phyloP scores from a whole-genome alignment of 306 rosid species.

The Castanopsis chinensis region DNA sequence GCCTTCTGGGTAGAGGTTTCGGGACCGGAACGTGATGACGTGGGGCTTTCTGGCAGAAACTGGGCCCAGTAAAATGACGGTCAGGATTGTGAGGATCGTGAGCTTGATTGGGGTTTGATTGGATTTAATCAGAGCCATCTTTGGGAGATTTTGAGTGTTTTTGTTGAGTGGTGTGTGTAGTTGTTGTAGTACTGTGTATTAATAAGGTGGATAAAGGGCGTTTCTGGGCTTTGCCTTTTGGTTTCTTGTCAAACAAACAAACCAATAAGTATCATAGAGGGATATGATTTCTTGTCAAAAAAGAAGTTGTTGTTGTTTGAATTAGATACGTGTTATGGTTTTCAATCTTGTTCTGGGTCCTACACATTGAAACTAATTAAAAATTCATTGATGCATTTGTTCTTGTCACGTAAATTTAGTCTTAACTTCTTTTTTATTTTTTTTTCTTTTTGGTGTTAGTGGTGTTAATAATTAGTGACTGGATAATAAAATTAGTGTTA shows the following conservation, averaged over 20 bases:
- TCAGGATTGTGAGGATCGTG: neutral
- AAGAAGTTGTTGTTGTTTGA: neutral
- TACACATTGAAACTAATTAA: too few relatives aligned
- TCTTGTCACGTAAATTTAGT: too few relatives aligned
- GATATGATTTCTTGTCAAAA: conserved; percentile 10
- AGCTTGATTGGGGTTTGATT: neutral
- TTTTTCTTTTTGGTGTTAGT: too few relatives aligned
- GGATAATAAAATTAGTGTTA: too few relatives aligned
- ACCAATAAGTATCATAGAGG: neutral
- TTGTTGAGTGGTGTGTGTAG: neutral
- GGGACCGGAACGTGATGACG: conserved; percentile 67
- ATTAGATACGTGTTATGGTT: neutral
- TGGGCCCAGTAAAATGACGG: conserved; percentile 19
- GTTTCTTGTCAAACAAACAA: conserved; percentile 15
- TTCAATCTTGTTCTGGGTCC: too few relatives aligned
- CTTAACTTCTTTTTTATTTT: too few relatives aligned
- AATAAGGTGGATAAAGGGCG: too few relatives aligned
- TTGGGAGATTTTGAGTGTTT: neutral
- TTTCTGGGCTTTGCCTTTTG: neutral
- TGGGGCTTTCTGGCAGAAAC: conserved; percentile 43
- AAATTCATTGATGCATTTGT: too few relatives aligned
- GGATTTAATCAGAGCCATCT: conserved; percentile 14
- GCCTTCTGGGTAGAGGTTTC: conserved; percentile 72
- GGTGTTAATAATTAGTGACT: too few relatives aligned
- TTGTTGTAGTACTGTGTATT: too few relatives aligned